These are phyloP conservation scores for Colletotrichum sidae DNA, from an alignment of 2,329 filamentous ascomycete species.

Conservation along the genomic window DNA sequence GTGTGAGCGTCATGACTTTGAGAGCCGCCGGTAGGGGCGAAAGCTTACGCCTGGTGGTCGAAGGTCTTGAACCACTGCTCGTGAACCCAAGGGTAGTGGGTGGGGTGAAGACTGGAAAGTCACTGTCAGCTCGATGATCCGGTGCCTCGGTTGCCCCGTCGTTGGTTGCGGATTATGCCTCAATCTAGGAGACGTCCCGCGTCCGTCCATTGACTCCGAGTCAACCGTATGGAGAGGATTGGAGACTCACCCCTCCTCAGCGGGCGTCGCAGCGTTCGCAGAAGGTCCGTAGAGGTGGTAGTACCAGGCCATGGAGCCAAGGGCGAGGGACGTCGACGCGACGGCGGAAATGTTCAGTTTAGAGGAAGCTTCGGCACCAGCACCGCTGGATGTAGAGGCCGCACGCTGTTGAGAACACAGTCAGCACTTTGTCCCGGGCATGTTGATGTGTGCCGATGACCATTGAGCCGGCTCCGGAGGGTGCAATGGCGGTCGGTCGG, in stretches of 20 bases:
- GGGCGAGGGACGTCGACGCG: slow-evolving; percentile 86
- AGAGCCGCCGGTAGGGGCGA: slow-evolving; percentile 5
- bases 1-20: slow-evolving; percentile 31
- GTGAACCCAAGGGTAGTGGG: slow-evolving; percentile 96
- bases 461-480: slow-evolving; percentile 32
- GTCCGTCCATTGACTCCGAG: slow-evolving; percentile 21
- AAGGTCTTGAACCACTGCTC: slow-evolving; percentile 93
- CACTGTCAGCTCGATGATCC: slow-evolving; percentile 23
- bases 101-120: slow-evolving; percentile 81
- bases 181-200: slow-evolving; percentile 28
- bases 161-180: slow-evolving; percentile 37
- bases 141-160: slow-evolving; percentile 19
- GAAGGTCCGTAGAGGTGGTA: slow-evolving; percentile 94
- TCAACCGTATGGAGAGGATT: slow-evolving; percentile 14
- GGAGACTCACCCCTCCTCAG: slow-evolving; percentile 94
- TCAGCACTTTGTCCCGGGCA: slow-evolving; percentile 51
- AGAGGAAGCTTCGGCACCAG: slow-evolving; percentile 77
- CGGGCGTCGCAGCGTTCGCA: slow-evolving; percentile 88
- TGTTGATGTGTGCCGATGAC: slow-evolving; percentile 39
- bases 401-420: slow-evolving; percentile 62
- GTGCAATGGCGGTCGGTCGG: slow-evolving; percentile 28
- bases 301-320: slow-evolving; percentile 95
- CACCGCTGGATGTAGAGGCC: slow-evolving; percentile 79
- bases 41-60: slow-evolving; percentile 91
- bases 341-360: slow-evolving; percentile 88